Conservation (phyloP, 306 rosid species). For the Senna tora region DNA sequence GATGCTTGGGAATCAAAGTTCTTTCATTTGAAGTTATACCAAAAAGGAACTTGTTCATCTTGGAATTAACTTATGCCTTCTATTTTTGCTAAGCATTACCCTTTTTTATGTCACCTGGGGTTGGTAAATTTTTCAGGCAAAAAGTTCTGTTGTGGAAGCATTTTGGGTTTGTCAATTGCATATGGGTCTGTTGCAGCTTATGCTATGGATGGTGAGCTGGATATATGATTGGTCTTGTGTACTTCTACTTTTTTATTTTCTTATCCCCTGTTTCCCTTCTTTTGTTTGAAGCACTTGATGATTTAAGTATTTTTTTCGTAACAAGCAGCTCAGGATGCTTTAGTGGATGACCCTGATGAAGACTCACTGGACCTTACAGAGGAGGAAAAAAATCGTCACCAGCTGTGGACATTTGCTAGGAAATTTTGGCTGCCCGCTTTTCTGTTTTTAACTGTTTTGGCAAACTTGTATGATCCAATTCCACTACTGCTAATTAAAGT, state of each 20-base stretch:
- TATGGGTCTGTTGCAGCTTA: slow-evolving; percentile 52
- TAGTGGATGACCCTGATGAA: slow-evolving; percentile 40
- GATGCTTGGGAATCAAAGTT: neutral
- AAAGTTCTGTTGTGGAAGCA: slow-evolving; percentile 42
- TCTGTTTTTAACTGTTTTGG: slow-evolving; percentile 55
- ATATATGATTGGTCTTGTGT: slow-evolving; percentile 37
- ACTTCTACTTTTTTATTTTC: slow-evolving; percentile 28
- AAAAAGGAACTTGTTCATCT: slow-evolving; percentile 4
- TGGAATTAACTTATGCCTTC: slow-evolving; percentile 10
- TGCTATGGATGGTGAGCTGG: slow-evolving; percentile 75
- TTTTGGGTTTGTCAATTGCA: slow-evolving; percentile 57
- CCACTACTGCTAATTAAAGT: slow-evolving; percentile 45
- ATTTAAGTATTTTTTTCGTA: slow-evolving; percentile 27
- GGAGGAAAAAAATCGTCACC: slow-evolving; percentile 41
- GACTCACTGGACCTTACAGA: slow-evolving; percentile 43
- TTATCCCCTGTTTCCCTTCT: neutral
- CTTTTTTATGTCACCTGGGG: slow-evolving; percentile 15
- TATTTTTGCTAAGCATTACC: slow-evolving; percentile 16
- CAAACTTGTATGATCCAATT: slow-evolving; percentile 58
- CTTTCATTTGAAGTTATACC: slow-evolving; percentile 25
- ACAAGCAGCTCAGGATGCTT: slow-evolving; percentile 54
- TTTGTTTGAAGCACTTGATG: slow-evolving; percentile 15
- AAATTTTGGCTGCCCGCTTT: slow-evolving; percentile 69
- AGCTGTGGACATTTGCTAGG: slow-evolving; percentile 54
- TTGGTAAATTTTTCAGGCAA: slow-evolving; percentile 51